Evolutionary conservation across 805 yeast genomes (phyloP), one percentile per base, ranked within the genome.

Genomic region (Maudiozyma bulderi): DNA sequence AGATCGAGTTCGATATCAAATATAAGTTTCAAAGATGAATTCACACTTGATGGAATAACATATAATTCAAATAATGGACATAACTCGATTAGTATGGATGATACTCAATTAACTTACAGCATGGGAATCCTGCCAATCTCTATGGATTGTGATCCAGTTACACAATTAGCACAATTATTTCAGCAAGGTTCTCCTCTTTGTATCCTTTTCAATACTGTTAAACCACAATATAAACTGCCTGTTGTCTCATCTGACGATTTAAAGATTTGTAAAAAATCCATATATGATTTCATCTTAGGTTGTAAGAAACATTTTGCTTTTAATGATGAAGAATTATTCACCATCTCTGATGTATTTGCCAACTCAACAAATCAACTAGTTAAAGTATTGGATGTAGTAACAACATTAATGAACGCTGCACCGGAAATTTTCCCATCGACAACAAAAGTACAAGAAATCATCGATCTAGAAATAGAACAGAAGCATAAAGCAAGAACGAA

Each of bases 121-220:
- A 85, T 84, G 52, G 95, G 95, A 31, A 81, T 84, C 13, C 72
- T 82, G 42, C 95, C 91, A 4, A 85, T 85, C 5, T 80, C 77
- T 54, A 74, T 77, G 52, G 76, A 77, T 54, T 84, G 86, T 60
- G 99, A 93, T 64, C 97, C 98, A 3, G 97, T 86, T 2, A 88
- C 96, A 1, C 90, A 88, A 53, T 64, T 93, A 41, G 86, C 96
- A 80, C 82, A 87, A 55, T 70, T 93, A 34, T 82, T 93, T 59
- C 95, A 91, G 59, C 88, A 86, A 59, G 99, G 98, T 9, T 83
- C 95, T 2, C 95, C 98, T 4, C 71, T 93, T 40, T 90, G 98
- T 65, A 77, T 87, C 40, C 70, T 91, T 7, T 87, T 84, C 72
- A 91, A 93, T 67, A 72, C 80, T 11, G 74, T 88, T 20, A 74